Evolutionary conservation across 306 rosid species (phyloP).

Genomic region (Quercus mongolica): DNA sequence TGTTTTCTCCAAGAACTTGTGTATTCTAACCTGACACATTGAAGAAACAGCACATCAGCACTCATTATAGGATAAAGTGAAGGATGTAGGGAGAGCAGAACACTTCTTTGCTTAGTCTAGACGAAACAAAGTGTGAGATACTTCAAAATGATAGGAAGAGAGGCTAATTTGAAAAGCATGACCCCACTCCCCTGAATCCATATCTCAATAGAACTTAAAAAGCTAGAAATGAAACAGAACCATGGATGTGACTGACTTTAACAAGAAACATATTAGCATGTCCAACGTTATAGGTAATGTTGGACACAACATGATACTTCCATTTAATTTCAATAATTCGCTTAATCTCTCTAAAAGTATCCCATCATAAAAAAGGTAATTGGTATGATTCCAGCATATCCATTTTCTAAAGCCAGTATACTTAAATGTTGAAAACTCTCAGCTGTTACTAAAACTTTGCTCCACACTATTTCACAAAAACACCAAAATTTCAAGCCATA

Average conservation of each 20-base stretch:
- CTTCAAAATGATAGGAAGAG: conserved; percentile 5
- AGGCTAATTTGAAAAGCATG: not conserved
- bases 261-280: not conserved
- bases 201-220: conserved; percentile 1
- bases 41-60: conserved; percentile 22
- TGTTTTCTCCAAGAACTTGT: conserved; percentile 65
- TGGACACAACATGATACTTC: not conserved
- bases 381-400: not conserved
- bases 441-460: not conserved
- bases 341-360: not conserved
- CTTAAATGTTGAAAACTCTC: not conserved
- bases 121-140: not conserved
- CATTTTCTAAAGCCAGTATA: not conserved
- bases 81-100: not conserved
- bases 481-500: not conserved
- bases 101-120: conserved; percentile 1
- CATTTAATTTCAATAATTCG: not conserved
- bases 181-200: not conserved
- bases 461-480: not conserved
- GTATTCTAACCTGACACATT: conserved; percentile 71
- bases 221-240: not conserved
- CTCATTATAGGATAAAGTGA: conserved; percentile 10
- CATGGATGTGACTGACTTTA: not conserved
- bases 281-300: not conserved
- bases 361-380: not conserved